These are phyloP conservation scores for Escallonia rubra DNA, from an alignment of 129 eudicot species.

Conservation along the genomic window DNA sequence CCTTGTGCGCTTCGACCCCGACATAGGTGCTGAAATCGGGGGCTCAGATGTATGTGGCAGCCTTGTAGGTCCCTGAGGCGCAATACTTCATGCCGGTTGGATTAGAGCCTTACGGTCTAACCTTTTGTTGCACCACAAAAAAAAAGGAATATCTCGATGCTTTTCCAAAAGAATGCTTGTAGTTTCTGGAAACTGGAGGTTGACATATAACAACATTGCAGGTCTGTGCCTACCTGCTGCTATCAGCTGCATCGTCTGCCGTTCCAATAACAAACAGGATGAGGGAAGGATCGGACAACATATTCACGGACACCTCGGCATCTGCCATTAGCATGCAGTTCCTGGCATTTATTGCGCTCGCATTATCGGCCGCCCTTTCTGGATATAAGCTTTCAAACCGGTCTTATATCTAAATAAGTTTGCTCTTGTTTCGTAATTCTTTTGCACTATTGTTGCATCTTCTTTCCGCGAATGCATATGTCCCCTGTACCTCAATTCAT, in stretches of 20 bases:
- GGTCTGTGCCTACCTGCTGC: conserved; percentile 63
- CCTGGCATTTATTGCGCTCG: conserved; percentile 65
- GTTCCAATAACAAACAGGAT: conserved; percentile 72
- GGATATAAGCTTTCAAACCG: conserved; percentile 74
- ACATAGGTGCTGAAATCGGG: too few species aligned
- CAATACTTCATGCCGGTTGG: too few species aligned
- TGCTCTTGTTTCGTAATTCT: neutral
- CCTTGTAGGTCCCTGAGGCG: too few species aligned
- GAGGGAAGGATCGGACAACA: conserved; percentile 69
- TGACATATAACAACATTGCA: conserved; percentile 21
- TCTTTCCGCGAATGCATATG: neutral
- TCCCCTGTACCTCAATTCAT: too few species aligned
- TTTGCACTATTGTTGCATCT: neutral
- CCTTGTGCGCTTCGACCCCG: too few species aligned
- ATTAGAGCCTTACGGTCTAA: too few species aligned
- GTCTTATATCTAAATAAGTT: conserved; percentile 32
- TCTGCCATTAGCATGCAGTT: conserved; percentile 85
- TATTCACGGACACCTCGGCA: conserved; percentile 77
- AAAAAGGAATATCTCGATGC: too few species aligned
- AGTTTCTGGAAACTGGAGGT: neutral
- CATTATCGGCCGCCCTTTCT: conserved; percentile 59
- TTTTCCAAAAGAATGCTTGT: too few species aligned
- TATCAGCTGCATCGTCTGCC: conserved; percentile 82
- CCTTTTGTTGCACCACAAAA: too few species aligned
- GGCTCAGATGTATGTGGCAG: too few species aligned